phyloP scores from a whole-genome alignment of 768 basidiomycete species.

The Phallus indusiatus region DNA sequence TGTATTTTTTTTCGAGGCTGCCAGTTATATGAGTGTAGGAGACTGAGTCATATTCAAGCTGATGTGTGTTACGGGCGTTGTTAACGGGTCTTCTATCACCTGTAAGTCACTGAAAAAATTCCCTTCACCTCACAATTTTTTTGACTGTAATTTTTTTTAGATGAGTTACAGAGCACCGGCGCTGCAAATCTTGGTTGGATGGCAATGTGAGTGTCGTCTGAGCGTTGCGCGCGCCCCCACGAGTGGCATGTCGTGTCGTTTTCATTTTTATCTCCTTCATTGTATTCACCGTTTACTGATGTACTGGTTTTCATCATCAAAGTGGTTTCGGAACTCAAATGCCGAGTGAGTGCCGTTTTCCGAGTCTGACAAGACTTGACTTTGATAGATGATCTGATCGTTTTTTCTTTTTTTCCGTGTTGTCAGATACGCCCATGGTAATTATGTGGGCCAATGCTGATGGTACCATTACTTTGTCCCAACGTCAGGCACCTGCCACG shows the following conservation, averaged over 20 bases:
- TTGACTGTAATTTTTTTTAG: slow-evolving; percentile 20
- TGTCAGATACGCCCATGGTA: slow-evolving; percentile 46
- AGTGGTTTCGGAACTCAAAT: slow-evolving; percentile 54
- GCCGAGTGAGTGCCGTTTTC: slow-evolving; percentile 20
- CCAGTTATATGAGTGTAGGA: neutral
- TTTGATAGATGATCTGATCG: no score
- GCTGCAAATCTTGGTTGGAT: slow-evolving; percentile 42
- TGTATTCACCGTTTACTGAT: neutral
- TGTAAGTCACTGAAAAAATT: slow-evolving; percentile 23
- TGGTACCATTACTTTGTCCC: slow-evolving; percentile 54
- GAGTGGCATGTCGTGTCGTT: no score
- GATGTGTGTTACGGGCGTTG: slow-evolving; percentile 39
- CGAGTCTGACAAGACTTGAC: neutral
- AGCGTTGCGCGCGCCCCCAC: neutral
- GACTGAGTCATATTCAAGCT: slow-evolving; percentile 18
- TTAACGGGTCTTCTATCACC: slow-evolving; percentile 35
- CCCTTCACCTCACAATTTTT: neutral
- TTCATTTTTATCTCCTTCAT: neutral
- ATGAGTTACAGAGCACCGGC: slow-evolving; percentile 39
- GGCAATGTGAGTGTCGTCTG: slow-evolving; percentile 36
- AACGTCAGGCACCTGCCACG: slow-evolving; percentile 43
- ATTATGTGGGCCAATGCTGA: slow-evolving; percentile 64
- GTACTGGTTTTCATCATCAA: no score
- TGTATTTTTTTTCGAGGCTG: neutral
- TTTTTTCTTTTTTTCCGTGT: no score